These are phyloP conservation scores for Striga hermonthica DNA, from an alignment of 305 asterid genomes.

Conservation along the genomic window DNA sequence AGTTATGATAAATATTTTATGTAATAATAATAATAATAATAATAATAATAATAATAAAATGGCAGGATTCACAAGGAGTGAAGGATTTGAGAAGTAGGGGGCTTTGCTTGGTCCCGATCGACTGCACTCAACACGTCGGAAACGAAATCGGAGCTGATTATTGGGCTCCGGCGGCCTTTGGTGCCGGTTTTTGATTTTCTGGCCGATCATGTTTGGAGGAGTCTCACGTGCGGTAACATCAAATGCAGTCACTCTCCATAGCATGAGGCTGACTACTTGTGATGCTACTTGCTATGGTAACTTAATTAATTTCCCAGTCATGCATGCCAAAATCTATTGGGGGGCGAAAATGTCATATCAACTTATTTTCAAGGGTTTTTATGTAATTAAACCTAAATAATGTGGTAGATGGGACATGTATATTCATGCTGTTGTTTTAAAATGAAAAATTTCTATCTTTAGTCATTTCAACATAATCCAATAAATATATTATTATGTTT, in stretches of 20 bases:
- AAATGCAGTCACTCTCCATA: slow-evolving; percentile 54
- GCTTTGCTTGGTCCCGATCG: slow-evolving; percentile 75
- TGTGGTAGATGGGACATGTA: slow-evolving; percentile 5
- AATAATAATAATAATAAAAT: not conserved
- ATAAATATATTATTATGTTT: too few species aligned
- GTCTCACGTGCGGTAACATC: slow-evolving; percentile 44
- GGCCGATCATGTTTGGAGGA: not conserved
- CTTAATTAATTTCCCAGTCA: not conserved
- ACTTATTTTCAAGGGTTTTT: slow-evolving; percentile 21
- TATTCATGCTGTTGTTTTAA: not conserved
- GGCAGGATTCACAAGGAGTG: slow-evolving; percentile 39
- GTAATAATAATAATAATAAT: not conserved
- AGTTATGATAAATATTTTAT: not conserved
- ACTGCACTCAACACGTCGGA: slow-evolving; percentile 70
- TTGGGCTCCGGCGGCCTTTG: slow-evolving; percentile 76
- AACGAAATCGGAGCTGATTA: slow-evolving; percentile 63
- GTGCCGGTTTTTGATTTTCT: slow-evolving; percentile 57
- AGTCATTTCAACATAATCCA: too few species aligned
- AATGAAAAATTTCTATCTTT: too few species aligned
- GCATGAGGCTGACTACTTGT: slow-evolving; percentile 51
- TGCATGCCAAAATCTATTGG: slow-evolving; percentile 27
- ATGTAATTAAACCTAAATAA: slow-evolving; percentile 39
- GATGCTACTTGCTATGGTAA: slow-evolving; percentile 32
- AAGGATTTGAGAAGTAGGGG: slow-evolving; percentile 80
- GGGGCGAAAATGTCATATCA: slow-evolving; percentile 16